Evolutionary conservation across 495 filamentous ascomycete genomes (phyloP).

Genomic region (Penicillium taxi): DNA sequence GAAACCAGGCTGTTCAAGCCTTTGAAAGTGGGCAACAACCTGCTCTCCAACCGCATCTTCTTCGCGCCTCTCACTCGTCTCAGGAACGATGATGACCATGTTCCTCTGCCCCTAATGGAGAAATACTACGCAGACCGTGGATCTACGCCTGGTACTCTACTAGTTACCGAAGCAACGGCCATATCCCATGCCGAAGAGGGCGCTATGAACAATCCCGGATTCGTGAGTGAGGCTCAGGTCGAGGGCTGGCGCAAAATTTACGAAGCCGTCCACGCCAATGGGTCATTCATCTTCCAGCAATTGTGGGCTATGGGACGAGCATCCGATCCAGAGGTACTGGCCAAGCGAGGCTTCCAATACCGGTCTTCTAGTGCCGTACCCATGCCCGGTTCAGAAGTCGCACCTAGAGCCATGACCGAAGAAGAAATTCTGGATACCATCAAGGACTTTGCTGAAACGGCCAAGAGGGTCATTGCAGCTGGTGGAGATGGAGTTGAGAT

Average conservation of each 20-base stretch:
- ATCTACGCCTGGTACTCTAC: conserved; percentile 2
- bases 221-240: conserved; percentile 1
- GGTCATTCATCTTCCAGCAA: conserved; percentile 5
- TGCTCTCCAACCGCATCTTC: conserved; percentile 1
- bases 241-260: conserved; percentile 5
- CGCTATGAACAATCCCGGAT: conserved; percentile 1
- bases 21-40: conserved; percentile 1
- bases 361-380: conserved; percentile 3
- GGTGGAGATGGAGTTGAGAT: conserved; percentile 54
- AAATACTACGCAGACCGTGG: conserved; percentile 6
- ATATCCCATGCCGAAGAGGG: conserved; percentile 4
- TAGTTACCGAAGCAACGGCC: conserved; percentile 2
- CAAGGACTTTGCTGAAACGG: conserved; percentile 46
- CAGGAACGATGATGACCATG: conserved; percentile 3
- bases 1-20: conserved; percentile 3
- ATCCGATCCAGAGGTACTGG: background rate
- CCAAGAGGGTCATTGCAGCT: conserved; percentile 49
- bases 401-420: conserved; percentile 37
- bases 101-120: conserved; percentile 3
- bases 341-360: conserved; percentile 3
- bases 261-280: conserved; percentile 3
- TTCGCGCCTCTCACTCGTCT: conserved; percentile 2
- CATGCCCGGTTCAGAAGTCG: background rate
- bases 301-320: conserved; percentile 6
- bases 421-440: conserved; percentile 44